Evolutionary conservation across 73 alveolate species (phyloP), one percentile per base, ranked within the genome.

Genomic region (Urostyla sp.): DNA sequence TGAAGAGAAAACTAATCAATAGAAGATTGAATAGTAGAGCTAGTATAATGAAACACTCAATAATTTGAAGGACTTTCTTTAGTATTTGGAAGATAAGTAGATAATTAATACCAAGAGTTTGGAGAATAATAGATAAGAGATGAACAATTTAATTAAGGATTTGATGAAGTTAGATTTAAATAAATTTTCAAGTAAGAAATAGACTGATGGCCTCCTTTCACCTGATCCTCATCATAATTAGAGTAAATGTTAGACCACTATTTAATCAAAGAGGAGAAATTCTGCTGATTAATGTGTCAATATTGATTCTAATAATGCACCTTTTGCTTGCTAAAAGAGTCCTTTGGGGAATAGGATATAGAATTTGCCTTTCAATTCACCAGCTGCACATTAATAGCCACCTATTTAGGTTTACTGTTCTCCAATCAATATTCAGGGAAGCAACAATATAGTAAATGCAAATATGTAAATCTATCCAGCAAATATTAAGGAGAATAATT

Each of bases 41-140:
- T 52, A 59, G 24, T 59, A 59, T 59, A 37, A 67, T 2, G 91
- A 81, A 37, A 81, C 91, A 15, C 43, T 81, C 16, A 20, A 35
- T 16, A 81, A 81, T 72, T 54, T 81, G 35, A 81, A 72, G 28
- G 91, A 81, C 35, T 81, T 81, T 73, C 55, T 81, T 16, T 52
- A 72, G 37, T 83, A 73, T 54, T 55, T 83, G 6, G 92, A 83
- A 73, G 92, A 83, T 40, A 83, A 83, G 37, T 72, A 73, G 23
- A 83, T 83, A 16, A 83, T 83, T 5, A 83, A 83, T 28, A 45
- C 77, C 63, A 73, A 83, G 60, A 60, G 45, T 30, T 28, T 83
- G 24, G 87, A 83, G 31, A 61, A 55, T 37, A 32, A 59, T 32
- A 27, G 58, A 32, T 34, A 54, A 27, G 87, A 83, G 46, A 53